Evolutionary conservation across 306 rosid genomes (phyloP).

Genomic region (Alnus glutinosa): DNA sequence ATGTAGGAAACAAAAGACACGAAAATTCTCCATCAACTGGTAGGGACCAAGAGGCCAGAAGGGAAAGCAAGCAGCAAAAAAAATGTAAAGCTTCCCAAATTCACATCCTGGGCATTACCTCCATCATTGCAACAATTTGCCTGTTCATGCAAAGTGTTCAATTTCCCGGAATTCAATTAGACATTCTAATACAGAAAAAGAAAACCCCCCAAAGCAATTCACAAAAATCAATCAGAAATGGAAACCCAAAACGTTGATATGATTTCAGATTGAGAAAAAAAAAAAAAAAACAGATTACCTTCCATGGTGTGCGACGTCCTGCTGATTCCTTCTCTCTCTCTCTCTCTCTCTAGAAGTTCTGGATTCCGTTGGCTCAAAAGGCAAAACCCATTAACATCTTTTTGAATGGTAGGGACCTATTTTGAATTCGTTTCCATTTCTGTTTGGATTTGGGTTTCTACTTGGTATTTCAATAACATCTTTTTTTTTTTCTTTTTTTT

Average conservation of each 20-base stretch:
- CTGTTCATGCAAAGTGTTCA: constrained; percentile 29
- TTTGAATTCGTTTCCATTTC: too few relatives aligned
- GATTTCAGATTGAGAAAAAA: constrained; percentile 16
- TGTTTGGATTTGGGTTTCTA: too few relatives aligned
- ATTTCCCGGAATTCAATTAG: constrained; percentile 20
- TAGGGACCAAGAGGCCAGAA: not conserved
- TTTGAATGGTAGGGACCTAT: too few relatives aligned
- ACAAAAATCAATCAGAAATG: constrained; percentile 27
- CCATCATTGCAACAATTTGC: constrained; percentile 36
- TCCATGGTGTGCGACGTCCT: constrained; percentile 59
- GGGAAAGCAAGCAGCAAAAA: constrained; percentile 6
- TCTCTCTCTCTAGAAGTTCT: constrained; percentile 8
- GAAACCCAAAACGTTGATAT: constrained; percentile 41
- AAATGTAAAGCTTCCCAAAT: not conserved
- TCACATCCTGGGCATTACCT: constrained; percentile 11
- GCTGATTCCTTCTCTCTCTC: constrained; percentile 18
- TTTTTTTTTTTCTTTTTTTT: too few relatives aligned
- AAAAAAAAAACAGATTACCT: constrained; percentile 47
- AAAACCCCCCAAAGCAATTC: constrained; percentile 27
- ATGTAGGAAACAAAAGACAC: constrained; percentile 14
- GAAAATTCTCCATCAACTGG: not conserved
- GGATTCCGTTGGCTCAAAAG: constrained; percentile 43
- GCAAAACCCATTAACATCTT: constrained; percentile 32
- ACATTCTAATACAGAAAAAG: constrained; percentile 27
- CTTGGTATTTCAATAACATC: too few relatives aligned